Evolutionary conservation across 1,284 basidiomycete species (phyloP).

Genomic region (Fistulinella staudtii): DNA sequence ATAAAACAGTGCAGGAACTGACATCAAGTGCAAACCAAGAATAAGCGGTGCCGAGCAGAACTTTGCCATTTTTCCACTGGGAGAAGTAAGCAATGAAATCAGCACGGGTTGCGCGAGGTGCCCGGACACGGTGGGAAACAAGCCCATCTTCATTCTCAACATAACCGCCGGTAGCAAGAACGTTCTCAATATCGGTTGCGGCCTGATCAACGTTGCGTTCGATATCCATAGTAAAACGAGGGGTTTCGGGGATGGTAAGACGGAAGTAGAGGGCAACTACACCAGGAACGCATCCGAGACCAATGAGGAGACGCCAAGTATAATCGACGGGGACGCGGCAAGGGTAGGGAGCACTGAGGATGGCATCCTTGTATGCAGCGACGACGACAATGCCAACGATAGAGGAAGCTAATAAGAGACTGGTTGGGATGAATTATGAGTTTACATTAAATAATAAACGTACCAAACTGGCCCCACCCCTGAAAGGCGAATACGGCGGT

Average conservation of each 20-base stretch:
- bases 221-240: slow-evolving; percentile 68
- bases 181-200: slow-evolving; percentile 46
- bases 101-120: slow-evolving; percentile 41
- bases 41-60: slow-evolving; percentile 44
- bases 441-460: slow-evolving; percentile 28
- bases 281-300: slow-evolving; percentile 47
- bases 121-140: slow-evolving; percentile 33
- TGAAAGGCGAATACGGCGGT: slow-evolving; percentile 50
- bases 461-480: slow-evolving; percentile 49
- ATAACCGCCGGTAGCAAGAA: slow-evolving; percentile 40
- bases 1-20: slow-evolving; percentile 5
- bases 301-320: slow-evolving; percentile 46
- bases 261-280: slow-evolving; percentile 49
- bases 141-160: slow-evolving; percentile 40
- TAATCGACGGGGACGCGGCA: slow-evolving; percentile 43
- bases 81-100: slow-evolving; percentile 47
- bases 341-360: slow-evolving; percentile 27
- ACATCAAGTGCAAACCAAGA: slow-evolving; percentile 63
- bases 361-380: slow-evolving; percentile 47
- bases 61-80: slow-evolving; percentile 39
- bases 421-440: slow-evolving; percentile 9
- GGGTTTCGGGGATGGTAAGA: slow-evolving; percentile 50
- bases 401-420: slow-evolving; percentile 36
- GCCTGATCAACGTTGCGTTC: slow-evolving; percentile 58
- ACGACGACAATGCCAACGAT: slow-evolving; percentile 54